Conservation (phyloP, 495 filamentous ascomycete genomes). For the Xylaria longipes region DNA sequence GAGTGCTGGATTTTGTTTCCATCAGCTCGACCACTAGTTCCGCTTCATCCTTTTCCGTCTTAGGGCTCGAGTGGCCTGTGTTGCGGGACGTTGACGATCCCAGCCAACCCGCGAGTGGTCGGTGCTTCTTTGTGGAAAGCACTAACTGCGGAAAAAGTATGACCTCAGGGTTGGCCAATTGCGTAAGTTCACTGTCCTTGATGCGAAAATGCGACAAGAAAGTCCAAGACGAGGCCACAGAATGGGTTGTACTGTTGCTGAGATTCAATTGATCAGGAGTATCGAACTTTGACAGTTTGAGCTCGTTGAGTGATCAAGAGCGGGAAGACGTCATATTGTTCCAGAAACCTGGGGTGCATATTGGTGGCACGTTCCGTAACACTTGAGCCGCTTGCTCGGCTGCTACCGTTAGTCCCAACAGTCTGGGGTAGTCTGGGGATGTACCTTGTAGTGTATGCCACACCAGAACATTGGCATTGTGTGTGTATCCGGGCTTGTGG, state of each 20-base stretch:
- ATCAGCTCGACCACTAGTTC: background rate
- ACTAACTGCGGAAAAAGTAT: background rate
- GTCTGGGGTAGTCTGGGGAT: background rate
- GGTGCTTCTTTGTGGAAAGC: background rate
- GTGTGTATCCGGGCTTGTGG: background rate
- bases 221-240: background rate
- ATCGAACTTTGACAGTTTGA: background rate
- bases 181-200: background rate
- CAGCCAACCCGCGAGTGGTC: background rate
- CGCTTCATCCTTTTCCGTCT: background rate
- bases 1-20: background rate
- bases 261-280: background rate
- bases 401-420: background rate
- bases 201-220: background rate
- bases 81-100: background rate
- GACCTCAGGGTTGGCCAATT: background rate
- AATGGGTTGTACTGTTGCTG: too few species aligned
- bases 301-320: background rate
- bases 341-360: conserved; percentile 5
- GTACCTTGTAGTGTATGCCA: background rate
- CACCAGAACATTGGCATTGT: background rate
- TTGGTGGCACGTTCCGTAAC: background rate
- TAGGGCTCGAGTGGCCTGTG: background rate
- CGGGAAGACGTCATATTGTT: background rate
- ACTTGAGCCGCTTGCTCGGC: background rate